A percentile compares a stretch with the other conserved stretches of the same genome.
These are phyloP conservation scores for Alternaria gansuensis DNA, from an alignment of 2,329 filamentous ascomycete species.

Conservation along the genomic window DNA sequence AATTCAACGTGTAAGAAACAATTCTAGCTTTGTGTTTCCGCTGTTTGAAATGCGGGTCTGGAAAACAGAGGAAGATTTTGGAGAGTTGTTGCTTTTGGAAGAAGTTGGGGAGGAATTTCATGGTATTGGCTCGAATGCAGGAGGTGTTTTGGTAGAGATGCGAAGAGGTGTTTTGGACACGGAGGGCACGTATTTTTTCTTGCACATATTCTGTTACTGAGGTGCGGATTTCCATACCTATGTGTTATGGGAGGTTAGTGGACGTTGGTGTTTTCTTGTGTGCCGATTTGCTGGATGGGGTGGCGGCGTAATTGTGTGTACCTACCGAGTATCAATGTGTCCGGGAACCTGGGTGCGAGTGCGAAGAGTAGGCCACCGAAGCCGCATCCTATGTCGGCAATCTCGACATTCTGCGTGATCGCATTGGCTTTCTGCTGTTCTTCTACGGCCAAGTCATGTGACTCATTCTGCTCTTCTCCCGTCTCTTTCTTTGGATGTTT, in stretches of 20 bases:
- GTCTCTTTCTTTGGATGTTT: slow-evolving; percentile 30
- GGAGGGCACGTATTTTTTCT: slow-evolving; percentile 83
- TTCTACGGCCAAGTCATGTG: slow-evolving; percentile 32
- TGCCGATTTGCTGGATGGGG: neutral
- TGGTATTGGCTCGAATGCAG: slow-evolving; percentile 90
- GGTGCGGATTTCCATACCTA: slow-evolving; percentile 89
- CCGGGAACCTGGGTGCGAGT: slow-evolving; percentile 80
- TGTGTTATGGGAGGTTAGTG: neutral
- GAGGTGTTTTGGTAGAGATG: slow-evolving; percentile 82
- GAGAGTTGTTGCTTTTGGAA: slow-evolving; percentile 81
- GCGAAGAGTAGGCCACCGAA: slow-evolving; percentile 92
- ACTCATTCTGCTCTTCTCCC: slow-evolving; percentile 25
- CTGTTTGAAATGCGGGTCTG: slow-evolving; percentile 97
- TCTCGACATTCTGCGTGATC: slow-evolving; percentile 77
- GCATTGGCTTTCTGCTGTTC: slow-evolving; percentile 27
- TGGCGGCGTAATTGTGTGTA: neutral
- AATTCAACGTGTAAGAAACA: slow-evolving; percentile 84
- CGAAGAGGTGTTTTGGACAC: slow-evolving; percentile 67
- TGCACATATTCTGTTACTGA: slow-evolving; percentile 92
- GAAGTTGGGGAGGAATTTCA: slow-evolving; percentile 99
- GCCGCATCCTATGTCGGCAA: slow-evolving; percentile 96
- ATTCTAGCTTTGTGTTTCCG: slow-evolving; percentile 97
- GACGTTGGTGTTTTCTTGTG: neutral
- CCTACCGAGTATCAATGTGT: slow-evolving; percentile 82
- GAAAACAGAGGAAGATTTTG: slow-evolving; percentile 98